phyloP scores from a whole-genome alignment of 2,329 filamentous ascomycete species.

The Gremmenia infestans region DNA sequence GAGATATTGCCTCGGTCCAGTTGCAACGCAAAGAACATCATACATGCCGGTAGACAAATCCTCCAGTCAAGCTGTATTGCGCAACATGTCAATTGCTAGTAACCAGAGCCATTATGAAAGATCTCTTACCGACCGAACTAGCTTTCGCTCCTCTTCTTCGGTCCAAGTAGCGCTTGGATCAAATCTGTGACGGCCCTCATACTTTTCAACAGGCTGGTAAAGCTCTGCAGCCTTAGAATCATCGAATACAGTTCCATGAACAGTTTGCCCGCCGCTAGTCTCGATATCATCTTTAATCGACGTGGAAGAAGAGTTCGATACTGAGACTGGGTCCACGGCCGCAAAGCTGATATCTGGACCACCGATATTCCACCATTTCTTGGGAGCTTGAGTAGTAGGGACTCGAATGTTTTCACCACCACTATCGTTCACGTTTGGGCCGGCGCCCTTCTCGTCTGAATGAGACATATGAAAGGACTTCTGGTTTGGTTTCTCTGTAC shows the following conservation, averaged over 20 bases:
- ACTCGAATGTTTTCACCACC: neutral
- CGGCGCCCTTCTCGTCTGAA: neutral
- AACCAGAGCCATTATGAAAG: slow-evolving; percentile 9
- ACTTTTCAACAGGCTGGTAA: slow-evolving; percentile 6
- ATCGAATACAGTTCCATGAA: neutral
- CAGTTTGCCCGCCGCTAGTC: neutral
- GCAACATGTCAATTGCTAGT: slow-evolving; percentile 39
- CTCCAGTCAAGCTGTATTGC: slow-evolving; percentile 29
- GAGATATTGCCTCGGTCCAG: slow-evolving; percentile 54
- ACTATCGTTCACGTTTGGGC: neutral
- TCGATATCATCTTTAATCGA: neutral
- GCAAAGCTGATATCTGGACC: slow-evolving; percentile 6
- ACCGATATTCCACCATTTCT: slow-evolving; percentile 4
- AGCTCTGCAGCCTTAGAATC: slow-evolving; percentile 7
- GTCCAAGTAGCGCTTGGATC: slow-evolving; percentile 15
- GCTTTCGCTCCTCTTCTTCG: slow-evolving; percentile 21
- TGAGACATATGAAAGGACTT: neutral
- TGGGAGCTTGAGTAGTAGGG: neutral
- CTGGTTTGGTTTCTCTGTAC: neutral
- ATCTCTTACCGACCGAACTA: slow-evolving; percentile 29
- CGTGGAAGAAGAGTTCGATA: neutral
- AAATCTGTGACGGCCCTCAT: slow-evolving; percentile 11
- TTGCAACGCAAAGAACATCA: slow-evolving; percentile 59
- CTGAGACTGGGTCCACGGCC: slow-evolving; percentile 1
- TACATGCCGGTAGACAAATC: slow-evolving; percentile 35